Conservation (phyloP, 371 early-diverging fungal genomes). For the Haplosporangium sp. region DNA sequence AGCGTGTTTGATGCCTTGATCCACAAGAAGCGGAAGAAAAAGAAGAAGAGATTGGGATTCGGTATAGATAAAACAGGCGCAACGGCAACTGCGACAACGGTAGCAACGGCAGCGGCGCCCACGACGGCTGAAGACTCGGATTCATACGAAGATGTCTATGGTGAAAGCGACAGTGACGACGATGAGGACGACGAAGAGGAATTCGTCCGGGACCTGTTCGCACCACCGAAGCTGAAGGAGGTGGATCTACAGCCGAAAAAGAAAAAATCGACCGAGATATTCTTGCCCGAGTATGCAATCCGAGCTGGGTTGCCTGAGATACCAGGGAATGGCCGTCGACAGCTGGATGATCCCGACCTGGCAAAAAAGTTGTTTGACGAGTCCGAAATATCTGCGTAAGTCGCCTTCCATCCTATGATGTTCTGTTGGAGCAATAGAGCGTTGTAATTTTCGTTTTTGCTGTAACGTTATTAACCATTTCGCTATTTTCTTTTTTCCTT, state of each 20-base stretch:
- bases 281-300: constrained; percentile 65
- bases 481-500: not conserved
- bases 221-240: constrained; percentile 57
- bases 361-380: constrained; percentile 46
- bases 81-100: not conserved
- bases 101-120: constrained; percentile 55
- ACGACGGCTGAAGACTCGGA: constrained; percentile 32
- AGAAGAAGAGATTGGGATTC: constrained; percentile 18
- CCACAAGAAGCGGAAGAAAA: constrained; percentile 32
- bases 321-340: constrained; percentile 17
- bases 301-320: constrained; percentile 65
- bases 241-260: constrained; percentile 48
- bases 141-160: constrained; percentile 56
- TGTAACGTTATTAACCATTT: not conserved
- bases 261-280: constrained; percentile 58
- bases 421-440: not conserved
- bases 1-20: constrained; percentile 26
- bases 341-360: constrained; percentile 22
- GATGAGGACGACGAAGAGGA: constrained; percentile 59
- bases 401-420: not conserved
- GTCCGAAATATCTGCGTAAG: constrained; percentile 38
- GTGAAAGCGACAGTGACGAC: constrained; percentile 64
- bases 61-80: not conserved
- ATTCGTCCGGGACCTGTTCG: constrained; percentile 64
- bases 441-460: not conserved